Conservation (phyloP, 1,284 basidiomycete genomes). For the Papiliotrema laurentii region DNA sequence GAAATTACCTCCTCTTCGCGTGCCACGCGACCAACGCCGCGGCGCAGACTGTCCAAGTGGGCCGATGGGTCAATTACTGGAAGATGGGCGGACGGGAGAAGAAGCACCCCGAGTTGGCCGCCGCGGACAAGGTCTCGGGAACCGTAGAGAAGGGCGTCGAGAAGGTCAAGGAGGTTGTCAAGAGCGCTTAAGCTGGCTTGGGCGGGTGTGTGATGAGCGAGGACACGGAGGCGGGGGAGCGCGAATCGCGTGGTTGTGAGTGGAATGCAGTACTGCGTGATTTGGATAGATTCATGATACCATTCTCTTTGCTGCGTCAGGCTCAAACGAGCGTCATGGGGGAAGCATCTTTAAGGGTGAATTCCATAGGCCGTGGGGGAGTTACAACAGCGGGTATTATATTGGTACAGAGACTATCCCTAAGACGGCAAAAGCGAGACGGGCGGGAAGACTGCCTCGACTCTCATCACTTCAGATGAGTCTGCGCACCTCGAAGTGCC, state of each 20-base stretch:
- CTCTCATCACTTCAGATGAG: conserved; percentile 42
- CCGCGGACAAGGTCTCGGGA: conserved; percentile 13
- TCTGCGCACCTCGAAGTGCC: conserved; percentile 43
- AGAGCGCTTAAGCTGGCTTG: conserved; percentile 13
- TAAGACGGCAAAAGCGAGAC: background rate
- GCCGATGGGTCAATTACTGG: conserved; percentile 85
- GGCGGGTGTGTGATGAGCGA: background rate
- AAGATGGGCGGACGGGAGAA: conserved; percentile 46
- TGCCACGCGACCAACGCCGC: conserved; percentile 86
- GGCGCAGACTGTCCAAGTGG: conserved; percentile 79
- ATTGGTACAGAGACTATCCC: too few relatives aligned
- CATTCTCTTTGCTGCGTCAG: too few relatives aligned
- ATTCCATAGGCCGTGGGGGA: too few relatives aligned
- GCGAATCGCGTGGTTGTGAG: too few relatives aligned
- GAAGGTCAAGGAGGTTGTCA: conserved; percentile 22
- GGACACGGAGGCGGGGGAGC: too few relatives aligned
- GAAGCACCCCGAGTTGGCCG: conserved; percentile 25
- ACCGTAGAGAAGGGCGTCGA: conserved; percentile 15
- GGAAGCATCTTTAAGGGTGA: too few relatives aligned
- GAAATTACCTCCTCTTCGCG: conserved; percentile 90
- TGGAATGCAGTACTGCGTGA: too few relatives aligned
- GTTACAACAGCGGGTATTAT: too few relatives aligned
- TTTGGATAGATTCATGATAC: too few relatives aligned
- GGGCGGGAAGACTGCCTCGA: too few relatives aligned
- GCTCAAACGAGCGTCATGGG: too few relatives aligned